These are phyloP conservation scores for Beauveria varroae DNA, from an alignment of 2,329 filamentous ascomycete species.

Conservation along the genomic window DNA sequence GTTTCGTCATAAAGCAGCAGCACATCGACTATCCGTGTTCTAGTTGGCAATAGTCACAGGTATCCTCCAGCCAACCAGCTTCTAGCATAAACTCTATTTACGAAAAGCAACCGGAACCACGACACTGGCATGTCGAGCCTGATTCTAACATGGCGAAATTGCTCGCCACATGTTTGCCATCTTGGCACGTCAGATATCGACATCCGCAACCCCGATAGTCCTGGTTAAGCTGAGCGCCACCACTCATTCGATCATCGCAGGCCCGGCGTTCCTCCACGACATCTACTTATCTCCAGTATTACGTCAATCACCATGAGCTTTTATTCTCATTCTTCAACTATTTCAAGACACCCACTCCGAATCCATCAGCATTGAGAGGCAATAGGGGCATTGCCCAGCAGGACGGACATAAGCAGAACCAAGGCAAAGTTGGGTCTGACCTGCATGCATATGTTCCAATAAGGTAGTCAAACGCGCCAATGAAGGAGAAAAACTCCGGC, in stretches of 20 bases:
- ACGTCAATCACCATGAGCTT: background rate
- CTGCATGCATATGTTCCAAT: background rate
- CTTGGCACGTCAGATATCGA: background rate
- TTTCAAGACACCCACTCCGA: background rate
- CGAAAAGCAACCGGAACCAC: slow-evolving; percentile 4
- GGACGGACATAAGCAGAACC: background rate
- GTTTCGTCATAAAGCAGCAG: background rate
- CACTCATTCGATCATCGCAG: background rate
- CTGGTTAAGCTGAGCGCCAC: background rate
- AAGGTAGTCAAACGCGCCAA: background rate
- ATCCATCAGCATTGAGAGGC: background rate
- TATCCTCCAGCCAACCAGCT: background rate
- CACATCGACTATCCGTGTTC: background rate
- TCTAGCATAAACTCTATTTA: slow-evolving; percentile 5
- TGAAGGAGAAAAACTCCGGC: background rate
- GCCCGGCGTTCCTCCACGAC: background rate
- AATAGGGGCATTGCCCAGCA: background rate
- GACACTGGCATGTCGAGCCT: background rate
- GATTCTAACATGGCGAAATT: slow-evolving; percentile 6
- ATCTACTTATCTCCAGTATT: background rate
- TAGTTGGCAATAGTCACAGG: background rate
- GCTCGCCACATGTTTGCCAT: slow-evolving; percentile 8
- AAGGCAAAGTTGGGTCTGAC: background rate
- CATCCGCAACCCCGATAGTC: background rate
- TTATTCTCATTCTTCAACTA: background rate